Percentiles rank a stretch among this genome's conserved stretches.
These are phyloP conservation scores for Erigeron philadelphicus DNA, from an alignment of 140 eudicot genomes.

Conservation along the genomic window DNA sequence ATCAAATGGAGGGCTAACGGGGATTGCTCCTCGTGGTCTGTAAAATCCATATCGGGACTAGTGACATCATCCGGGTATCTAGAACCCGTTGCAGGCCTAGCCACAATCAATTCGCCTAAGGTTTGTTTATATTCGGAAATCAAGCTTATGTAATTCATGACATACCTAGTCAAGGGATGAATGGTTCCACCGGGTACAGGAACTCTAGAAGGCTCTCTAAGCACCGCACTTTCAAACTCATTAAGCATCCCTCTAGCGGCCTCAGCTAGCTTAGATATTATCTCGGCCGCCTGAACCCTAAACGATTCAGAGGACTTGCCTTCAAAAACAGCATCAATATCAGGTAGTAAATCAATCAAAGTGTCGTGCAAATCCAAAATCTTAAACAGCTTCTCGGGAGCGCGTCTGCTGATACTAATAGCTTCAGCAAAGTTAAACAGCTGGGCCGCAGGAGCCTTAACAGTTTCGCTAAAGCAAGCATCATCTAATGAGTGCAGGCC, in stretches of 20 bases:
- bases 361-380: conserved; percentile 59
- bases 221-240: conserved; percentile 70
- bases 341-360: conserved; percentile 45
- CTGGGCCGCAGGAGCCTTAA: conserved; percentile 60
- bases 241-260: conserved; percentile 68
- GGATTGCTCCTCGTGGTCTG: conserved; percentile 23
- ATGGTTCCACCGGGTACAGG: conserved; percentile 29
- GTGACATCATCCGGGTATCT: conserved; percentile 9
- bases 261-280: conserved; percentile 53
- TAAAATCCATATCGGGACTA: conserved; percentile 20
- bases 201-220: conserved; percentile 33
- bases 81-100: conserved; percentile 20
- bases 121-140: conserved; percentile 27
- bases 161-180: conserved; percentile 29
- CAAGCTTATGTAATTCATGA: conserved; percentile 28
- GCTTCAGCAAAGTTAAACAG: conserved; percentile 66
- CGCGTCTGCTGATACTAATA: conserved; percentile 50
- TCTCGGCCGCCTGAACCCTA: conserved; percentile 57
- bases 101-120: conserved; percentile 19
- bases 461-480: conserved; percentile 52
- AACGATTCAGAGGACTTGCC: conserved; percentile 41
- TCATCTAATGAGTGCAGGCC: conserved; percentile 35
- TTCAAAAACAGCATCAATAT: conserved; percentile 49
- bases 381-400: conserved; percentile 67
- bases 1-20: conserved; percentile 24